Conservation (phyloP, 2,329 filamentous ascomycete genomes). For the Colletotrichum chrysophilum region DNA sequence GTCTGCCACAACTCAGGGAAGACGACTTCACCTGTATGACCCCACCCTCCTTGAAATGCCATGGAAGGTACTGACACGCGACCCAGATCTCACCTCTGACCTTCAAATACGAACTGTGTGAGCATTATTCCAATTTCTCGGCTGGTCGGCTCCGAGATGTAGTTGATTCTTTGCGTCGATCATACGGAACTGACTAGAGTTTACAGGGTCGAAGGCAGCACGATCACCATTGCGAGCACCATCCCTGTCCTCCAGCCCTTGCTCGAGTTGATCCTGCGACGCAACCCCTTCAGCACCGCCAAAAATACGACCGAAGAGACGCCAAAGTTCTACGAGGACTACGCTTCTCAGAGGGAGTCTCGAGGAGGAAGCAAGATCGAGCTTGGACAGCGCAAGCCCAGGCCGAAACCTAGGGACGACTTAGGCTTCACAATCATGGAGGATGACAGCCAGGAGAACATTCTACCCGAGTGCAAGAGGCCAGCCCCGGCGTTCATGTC, state of each 20-base stretch:
- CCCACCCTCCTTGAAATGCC: not conserved
- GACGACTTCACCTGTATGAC: constrained; percentile 27
- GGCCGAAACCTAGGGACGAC: constrained; percentile 5
- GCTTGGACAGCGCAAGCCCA: constrained; percentile 15
- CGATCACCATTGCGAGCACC: constrained; percentile 38
- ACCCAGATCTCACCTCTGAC: constrained; percentile 39
- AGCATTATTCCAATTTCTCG: not conserved
- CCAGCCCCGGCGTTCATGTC: not conserved
- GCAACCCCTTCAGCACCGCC: not conserved
- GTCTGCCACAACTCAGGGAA: constrained; percentile 31
- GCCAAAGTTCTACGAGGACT: not conserved
- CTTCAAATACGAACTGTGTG: constrained; percentile 51
- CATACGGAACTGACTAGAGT: not conserved
- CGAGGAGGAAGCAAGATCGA: not conserved
- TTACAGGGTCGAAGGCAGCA: constrained; percentile 34
- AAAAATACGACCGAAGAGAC: not conserved
- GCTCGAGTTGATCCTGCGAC: not conserved
- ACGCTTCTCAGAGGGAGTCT: not conserved
- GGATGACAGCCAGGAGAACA: constrained; percentile 21
- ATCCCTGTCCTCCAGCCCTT: constrained; percentile 39
- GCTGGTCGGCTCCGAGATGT: not conserved
- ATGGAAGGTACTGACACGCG: not conserved
- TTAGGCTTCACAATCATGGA: constrained; percentile 21
- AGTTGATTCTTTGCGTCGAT: not conserved
- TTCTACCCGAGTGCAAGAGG: not conserved